Conservation (phyloP, 495 filamentous ascomycete genomes). For the Zalerion maritima region DNA sequence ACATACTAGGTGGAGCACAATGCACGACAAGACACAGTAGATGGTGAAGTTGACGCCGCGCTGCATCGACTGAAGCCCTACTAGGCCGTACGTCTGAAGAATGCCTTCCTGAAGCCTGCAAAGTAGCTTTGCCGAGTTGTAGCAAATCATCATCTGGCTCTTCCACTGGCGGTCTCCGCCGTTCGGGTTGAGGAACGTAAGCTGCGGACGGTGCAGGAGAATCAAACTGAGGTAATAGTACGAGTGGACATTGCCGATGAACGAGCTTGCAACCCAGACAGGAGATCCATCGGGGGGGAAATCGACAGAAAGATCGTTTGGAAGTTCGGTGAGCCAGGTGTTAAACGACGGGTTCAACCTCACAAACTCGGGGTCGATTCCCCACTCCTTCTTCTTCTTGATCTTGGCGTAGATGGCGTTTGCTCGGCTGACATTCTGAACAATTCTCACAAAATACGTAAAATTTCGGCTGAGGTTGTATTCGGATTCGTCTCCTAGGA, state of each 20-base stretch:
- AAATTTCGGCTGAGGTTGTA: slow-evolving; percentile 68
- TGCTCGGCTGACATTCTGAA: slow-evolving; percentile 65
- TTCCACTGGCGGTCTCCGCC: slow-evolving; percentile 69
- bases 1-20: slow-evolving; percentile 86
- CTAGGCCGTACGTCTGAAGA: slow-evolving; percentile 57
- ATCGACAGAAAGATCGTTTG: slow-evolving; percentile 60
- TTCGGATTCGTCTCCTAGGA: slow-evolving; percentile 63
- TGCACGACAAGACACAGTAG: slow-evolving; percentile 81
- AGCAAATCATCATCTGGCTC: slow-evolving; percentile 72
- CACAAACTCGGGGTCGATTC: slow-evolving; percentile 68
- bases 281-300: slow-evolving; percentile 68
- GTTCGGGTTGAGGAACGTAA: slow-evolving; percentile 61
- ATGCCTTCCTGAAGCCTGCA: slow-evolving; percentile 88
- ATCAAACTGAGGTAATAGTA: slow-evolving; percentile 84
- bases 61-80: slow-evolving; percentile 83
- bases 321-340: slow-evolving; percentile 64
- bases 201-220: slow-evolving; percentile 77
- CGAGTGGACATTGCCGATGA: slow-evolving; percentile 80
- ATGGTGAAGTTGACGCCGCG: slow-evolving; percentile 93
- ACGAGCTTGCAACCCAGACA: slow-evolving; percentile 80
- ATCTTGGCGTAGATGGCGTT: slow-evolving; percentile 61
- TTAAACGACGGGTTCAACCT: slow-evolving; percentile 59
- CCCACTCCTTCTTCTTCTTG: slow-evolving; percentile 80
- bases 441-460: slow-evolving; percentile 59
- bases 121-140: slow-evolving; percentile 72